phyloP scores from a whole-genome alignment of 2,329 filamentous ascomycete genomes.

The Phaeosphaeriaceae sp. region DNA sequence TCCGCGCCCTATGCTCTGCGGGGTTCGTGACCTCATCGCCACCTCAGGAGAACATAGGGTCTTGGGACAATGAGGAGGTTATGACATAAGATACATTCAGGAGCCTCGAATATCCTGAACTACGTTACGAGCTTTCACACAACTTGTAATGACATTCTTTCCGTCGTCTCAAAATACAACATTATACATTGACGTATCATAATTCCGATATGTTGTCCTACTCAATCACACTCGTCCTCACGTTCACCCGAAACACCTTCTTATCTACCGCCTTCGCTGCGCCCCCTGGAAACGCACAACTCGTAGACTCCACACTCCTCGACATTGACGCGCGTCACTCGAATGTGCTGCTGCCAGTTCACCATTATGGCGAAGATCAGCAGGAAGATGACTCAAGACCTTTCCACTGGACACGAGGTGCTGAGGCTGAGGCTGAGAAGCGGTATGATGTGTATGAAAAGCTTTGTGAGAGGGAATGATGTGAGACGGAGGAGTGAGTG shows the following conservation, averaged over 20 bases:
- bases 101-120: too few species aligned
- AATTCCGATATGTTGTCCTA: not conserved
- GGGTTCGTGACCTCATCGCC: too few species aligned
- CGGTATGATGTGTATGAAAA: not conserved
- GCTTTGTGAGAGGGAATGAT: not conserved
- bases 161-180: too few species aligned
- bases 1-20: too few species aligned
- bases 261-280: not conserved
- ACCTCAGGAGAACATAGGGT: too few species aligned
- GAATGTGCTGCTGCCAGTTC: not conserved
- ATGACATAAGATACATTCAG: too few species aligned
- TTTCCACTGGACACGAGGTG: not conserved
- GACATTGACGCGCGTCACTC: not conserved
- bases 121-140: too few species aligned
- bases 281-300: not conserved
- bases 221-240: not conserved
- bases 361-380: not conserved
- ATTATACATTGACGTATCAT: too few species aligned
- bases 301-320: not conserved
- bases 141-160: too few species aligned
- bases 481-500: not conserved
- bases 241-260: not conserved
- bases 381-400: not conserved
- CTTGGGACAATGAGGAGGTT: too few species aligned
- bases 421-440: not conserved